Percentiles rank a stretch among this genome's conserved stretches.
These are phyloP conservation scores for Kwoniella dejecticola DNA, from an alignment of 768 basidiomycete species.

Conservation along the genomic window DNA sequence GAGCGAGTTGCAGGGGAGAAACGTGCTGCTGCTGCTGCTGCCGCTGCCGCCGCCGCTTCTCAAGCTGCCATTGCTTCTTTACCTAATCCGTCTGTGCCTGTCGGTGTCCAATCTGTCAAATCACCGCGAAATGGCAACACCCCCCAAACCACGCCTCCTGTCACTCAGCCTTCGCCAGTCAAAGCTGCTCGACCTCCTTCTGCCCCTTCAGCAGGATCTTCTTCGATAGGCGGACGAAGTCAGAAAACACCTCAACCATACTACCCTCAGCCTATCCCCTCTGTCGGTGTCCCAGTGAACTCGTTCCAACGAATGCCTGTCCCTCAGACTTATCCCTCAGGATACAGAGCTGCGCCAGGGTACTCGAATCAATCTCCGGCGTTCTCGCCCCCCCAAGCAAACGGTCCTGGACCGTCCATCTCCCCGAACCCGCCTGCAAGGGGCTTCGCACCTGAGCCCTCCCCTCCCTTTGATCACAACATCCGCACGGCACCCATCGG, in stretches of 20 bases:
- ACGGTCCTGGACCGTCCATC: constrained; percentile 19
- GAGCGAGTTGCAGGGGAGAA: constrained; percentile 24
- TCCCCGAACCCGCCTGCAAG: constrained; percentile 35
- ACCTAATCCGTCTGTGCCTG: constrained; percentile 21
- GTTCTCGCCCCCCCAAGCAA: constrained; percentile 36
- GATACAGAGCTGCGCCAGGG: constrained; percentile 30
- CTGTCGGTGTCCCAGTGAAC: constrained; percentile 20
- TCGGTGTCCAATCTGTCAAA: constrained; percentile 19
- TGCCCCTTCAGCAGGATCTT: constrained; percentile 6
- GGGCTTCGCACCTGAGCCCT: constrained; percentile 27
- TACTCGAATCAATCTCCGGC: constrained; percentile 31
- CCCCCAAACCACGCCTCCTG: constrained; percentile 33
- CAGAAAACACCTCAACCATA: constrained; percentile 45
- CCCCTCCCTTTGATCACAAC: constrained; percentile 36
- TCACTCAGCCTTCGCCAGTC: constrained; percentile 35
- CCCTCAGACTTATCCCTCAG: constrained; percentile 28
- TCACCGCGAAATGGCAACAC: constrained; percentile 30
- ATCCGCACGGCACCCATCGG: constrained; percentile 45
- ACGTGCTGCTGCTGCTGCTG: constrained; percentile 23
- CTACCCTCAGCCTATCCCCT: constrained; percentile 39
- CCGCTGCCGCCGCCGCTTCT: constrained; percentile 13
- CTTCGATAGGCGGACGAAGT: constrained; percentile 8
- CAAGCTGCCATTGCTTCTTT: constrained; percentile 1
- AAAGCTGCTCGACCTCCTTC: constrained; percentile 22
- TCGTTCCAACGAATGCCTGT: constrained; percentile 35